Evolutionary conservation across 2,329 filamentous ascomycete genomes (phyloP), one percentile per base, ranked within the genome.

Genomic region (Colletotrichum liaoningense): DNA sequence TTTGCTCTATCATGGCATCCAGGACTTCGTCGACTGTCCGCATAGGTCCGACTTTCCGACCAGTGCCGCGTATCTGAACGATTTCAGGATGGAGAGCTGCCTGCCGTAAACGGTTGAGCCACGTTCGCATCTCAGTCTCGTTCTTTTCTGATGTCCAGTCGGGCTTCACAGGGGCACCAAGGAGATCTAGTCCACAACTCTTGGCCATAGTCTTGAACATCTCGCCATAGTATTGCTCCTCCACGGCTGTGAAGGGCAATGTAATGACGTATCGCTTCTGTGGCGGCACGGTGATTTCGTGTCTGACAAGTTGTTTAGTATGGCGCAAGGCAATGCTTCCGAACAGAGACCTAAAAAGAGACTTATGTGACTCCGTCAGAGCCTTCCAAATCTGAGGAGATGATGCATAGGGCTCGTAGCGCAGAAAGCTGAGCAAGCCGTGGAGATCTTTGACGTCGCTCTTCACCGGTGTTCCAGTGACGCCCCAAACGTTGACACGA

Each of bases 191-290:
- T 1, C 90, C 91, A 74, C 92, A 93, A 1, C 90, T 90, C 33
- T 91, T 87, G 64, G 91, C 91, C 90, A 98, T 95, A 74, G 94
- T 87, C 60, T 91, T 88, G 79, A 96, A 95, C 2, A 97, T 82
- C 7, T 91, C 90, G 55, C 89, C 87, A 78, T 98, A 98, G 79
- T 97, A 92, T 79, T 98, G 94, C 79, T 98, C 94, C 80, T 98
- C 97, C 12, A 98, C 90, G 0, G 94, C 91, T 0, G 93, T 97
- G 78, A 98, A 97, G 0, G 97, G 95, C 80, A 98, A 92, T 1
- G 93, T 97, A 71, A 98, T 94, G 12, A 97, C 92, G 75, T 95
- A 92, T 11, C 97, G 91, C 78, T 93, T 95, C 79, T 99, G 97
- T 0, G 91, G 87, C 11, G 97, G 97, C 12, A 99, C 83, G 2